Evolutionary conservation across 2,329 filamentous ascomycete genomes (phyloP).

Genomic region (Drechslerella dactyloides): DNA sequence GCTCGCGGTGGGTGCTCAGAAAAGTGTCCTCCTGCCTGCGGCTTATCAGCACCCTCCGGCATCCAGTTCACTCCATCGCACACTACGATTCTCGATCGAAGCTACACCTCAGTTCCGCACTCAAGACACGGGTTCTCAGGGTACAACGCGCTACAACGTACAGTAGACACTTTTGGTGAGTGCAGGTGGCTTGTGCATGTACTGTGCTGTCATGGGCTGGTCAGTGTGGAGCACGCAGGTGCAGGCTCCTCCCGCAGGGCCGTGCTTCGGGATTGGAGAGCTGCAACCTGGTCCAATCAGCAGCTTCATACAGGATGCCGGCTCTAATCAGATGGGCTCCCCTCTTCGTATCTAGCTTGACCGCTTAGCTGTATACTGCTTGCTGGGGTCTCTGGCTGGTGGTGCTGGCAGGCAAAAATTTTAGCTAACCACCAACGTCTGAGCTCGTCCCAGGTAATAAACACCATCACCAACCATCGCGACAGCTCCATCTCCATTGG

Average conservation of each 20-base stretch:
- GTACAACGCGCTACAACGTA: background rate
- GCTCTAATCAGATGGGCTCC: background rate
- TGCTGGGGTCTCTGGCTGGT: conserved; percentile 9
- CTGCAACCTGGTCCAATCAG: too few species aligned
- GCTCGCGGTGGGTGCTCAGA: conserved; percentile 6
- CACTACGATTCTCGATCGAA: background rate
- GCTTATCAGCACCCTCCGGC: background rate
- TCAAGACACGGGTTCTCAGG: background rate
- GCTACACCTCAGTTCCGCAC: background rate
- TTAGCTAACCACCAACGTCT: conserved; percentile 33
- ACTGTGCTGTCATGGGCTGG: background rate
- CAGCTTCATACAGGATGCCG: background rate
- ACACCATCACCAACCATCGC: conserved; percentile 7
- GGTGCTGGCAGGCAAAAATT: conserved; percentile 45
- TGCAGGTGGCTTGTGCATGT: background rate
- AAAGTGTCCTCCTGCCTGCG: background rate
- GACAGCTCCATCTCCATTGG: conserved; percentile 4
- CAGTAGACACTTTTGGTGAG: background rate
- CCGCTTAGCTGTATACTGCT: background rate
- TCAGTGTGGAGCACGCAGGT: too few species aligned
- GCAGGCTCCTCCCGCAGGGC: too few species aligned
- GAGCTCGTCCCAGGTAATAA: background rate
- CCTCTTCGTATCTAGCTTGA: background rate
- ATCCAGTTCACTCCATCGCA: background rate
- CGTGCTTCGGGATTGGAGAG: too few species aligned